A percentile compares a stretch with the other conserved stretches of the same genome.
phyloP scores from a whole-genome alignment of 169 alveolate species.

The Eimeria praecox region DNA sequence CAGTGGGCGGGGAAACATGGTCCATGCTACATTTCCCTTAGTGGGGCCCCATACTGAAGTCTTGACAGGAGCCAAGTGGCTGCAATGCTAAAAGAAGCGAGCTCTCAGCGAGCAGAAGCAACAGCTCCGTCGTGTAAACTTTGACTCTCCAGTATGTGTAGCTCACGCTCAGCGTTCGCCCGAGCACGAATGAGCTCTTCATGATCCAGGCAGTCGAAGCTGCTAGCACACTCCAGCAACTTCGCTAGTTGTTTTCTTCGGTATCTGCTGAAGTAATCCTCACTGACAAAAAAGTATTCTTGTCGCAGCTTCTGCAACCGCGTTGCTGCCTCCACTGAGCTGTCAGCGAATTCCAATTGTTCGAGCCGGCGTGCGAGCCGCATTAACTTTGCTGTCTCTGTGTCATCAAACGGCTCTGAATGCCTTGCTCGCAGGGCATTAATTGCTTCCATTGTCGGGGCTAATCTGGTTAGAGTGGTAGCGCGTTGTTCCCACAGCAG shows the following conservation, averaged over 20 bases:
- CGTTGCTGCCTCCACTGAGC: background rate
- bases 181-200: slow-evolving; percentile 33
- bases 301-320: slow-evolving; percentile 34
- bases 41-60: background rate
- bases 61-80: background rate
- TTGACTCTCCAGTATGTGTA: background rate
- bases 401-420: background rate
- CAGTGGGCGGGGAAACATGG: background rate
- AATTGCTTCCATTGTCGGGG: background rate
- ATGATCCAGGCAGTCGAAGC: slow-evolving; percentile 26
- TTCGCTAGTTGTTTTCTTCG: slow-evolving; percentile 21
- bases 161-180: slow-evolving; percentile 27
- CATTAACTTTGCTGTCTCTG: background rate
- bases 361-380: slow-evolving; percentile 36
- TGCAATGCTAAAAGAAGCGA: background rate
- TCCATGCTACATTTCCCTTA: background rate
- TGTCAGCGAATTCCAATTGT: slow-evolving; percentile 52
- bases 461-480: slow-evolving; percentile 22
- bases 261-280: slow-evolving; percentile 4
- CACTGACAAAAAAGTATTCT: slow-evolving; percentile 65
- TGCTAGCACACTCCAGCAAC: slow-evolving; percentile 29
- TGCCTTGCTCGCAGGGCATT: background rate
- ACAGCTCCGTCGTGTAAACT: background rate
- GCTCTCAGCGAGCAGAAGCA: background rate
- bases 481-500: slow-evolving; percentile 53